These are phyloP conservation scores for Botryotinia globosa DNA, from an alignment of 2,329 filamentous ascomycete genomes.

Conservation along the genomic window DNA sequence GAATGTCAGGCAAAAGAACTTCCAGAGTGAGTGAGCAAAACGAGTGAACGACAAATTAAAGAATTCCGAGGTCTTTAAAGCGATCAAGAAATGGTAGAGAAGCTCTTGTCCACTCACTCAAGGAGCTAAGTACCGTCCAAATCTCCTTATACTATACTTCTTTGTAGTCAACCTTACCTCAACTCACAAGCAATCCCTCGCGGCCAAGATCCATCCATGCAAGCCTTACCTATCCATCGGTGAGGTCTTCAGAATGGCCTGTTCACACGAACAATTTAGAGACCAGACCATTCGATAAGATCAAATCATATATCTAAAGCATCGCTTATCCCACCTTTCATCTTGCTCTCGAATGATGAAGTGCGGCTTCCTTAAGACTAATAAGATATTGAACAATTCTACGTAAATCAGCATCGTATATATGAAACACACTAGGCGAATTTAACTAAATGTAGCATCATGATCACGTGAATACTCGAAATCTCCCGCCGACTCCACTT, in stretches of 20 bases:
- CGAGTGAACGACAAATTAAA: background rate
- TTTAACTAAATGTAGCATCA: background rate
- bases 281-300: background rate
- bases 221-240: background rate
- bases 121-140: background rate
- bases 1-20: background rate
- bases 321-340: background rate
- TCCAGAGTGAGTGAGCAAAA: background rate
- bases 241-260: background rate
- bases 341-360: background rate
- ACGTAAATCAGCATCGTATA: background rate
- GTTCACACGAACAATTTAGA: background rate
- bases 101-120: background rate
- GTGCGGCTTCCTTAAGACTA: background rate
- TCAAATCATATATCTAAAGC: background rate
- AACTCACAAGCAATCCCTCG: background rate
- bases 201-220: background rate
- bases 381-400: background rate
- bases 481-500: background rate
- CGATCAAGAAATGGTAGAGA: background rate
- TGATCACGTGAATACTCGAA: background rate
- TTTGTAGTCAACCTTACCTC: background rate
- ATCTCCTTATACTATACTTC: background rate
- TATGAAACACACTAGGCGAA: background rate
- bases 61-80: background rate